These are phyloP conservation scores for Ampelomyces quisqualis DNA, from an alignment of 2,329 filamentous ascomycete genomes.

Conservation along the genomic window DNA sequence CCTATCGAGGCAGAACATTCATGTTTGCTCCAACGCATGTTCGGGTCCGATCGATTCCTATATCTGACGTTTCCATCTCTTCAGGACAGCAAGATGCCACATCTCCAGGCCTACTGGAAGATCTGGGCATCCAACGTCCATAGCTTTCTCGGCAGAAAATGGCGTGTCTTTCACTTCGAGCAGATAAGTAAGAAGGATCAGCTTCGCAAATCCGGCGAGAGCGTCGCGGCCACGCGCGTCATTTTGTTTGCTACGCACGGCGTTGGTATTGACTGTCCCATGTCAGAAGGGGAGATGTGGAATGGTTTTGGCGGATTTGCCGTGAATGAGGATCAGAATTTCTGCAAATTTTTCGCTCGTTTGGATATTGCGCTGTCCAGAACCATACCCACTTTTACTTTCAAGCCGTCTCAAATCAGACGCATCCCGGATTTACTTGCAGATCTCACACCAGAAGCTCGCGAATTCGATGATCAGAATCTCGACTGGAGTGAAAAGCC, in stretches of 20 bases:
- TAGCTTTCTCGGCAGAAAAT: conserved; percentile 45
- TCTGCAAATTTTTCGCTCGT: conserved; percentile 48
- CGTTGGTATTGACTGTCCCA: conserved; percentile 22
- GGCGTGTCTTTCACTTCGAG: conserved; percentile 45
- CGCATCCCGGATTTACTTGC: conserved; percentile 34
- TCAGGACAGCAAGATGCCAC: conserved; percentile 14
- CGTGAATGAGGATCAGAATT: conserved; percentile 39
- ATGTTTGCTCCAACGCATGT: conserved; percentile 42
- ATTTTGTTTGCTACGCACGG: conserved; percentile 43
- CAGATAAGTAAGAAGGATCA: conserved; percentile 31
- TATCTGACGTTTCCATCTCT: conserved; percentile 43
- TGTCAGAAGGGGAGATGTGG: conserved; percentile 32
- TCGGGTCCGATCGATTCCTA: conserved; percentile 46
- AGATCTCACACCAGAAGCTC: conserved; percentile 38
- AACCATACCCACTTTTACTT: conserved; percentile 41
- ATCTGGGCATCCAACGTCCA: conserved; percentile 43
- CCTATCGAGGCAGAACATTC: conserved; percentile 34
- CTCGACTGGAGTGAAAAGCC: conserved; percentile 23
- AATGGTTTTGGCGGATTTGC: conserved; percentile 45
- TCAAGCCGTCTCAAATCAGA: conserved; percentile 42
- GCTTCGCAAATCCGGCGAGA: conserved; percentile 5
- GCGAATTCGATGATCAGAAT: conserved; percentile 39
- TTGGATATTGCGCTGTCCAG: conserved; percentile 47
- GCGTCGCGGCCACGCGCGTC: conserved; percentile 24
- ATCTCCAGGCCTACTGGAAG: conserved; percentile 27